phyloP scores from a whole-genome alignment of 2,329 filamentous ascomycete genomes.

The Ophiosphaerella herpotricha region DNA sequence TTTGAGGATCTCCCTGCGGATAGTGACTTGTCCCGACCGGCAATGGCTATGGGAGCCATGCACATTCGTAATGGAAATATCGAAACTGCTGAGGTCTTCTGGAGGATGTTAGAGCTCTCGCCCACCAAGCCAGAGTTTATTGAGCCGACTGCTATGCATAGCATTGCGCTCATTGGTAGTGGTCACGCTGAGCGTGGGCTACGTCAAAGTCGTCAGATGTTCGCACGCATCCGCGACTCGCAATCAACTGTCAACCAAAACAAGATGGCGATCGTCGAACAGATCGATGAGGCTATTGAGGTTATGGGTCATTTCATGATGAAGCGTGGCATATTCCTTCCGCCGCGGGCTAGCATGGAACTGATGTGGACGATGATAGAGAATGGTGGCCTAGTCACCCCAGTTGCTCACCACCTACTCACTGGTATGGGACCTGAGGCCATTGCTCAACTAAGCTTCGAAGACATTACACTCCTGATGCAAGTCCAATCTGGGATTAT shows the following conservation, averaged over 20 bases:
- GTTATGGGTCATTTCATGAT: slow-evolving; percentile 65
- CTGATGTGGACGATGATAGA: slow-evolving; percentile 68
- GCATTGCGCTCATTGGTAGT: slow-evolving; percentile 82
- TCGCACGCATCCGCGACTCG: slow-evolving; percentile 74
- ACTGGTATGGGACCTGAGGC: slow-evolving; percentile 64
- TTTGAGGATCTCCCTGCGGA: slow-evolving; percentile 56
- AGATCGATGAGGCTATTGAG: slow-evolving; percentile 85
- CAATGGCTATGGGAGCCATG: slow-evolving; percentile 83
- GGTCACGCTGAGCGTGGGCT: slow-evolving; percentile 84
- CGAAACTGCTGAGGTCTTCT: slow-evolving; percentile 75
- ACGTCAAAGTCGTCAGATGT: slow-evolving; percentile 80
- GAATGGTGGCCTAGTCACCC: slow-evolving; percentile 65
- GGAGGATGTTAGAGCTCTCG: slow-evolving; percentile 70
- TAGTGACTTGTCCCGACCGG: slow-evolving; percentile 55
- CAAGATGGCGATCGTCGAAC: slow-evolving; percentile 67
- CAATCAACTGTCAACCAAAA: slow-evolving; percentile 54
- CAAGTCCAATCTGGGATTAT: slow-evolving; percentile 63
- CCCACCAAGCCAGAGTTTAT: slow-evolving; percentile 71
- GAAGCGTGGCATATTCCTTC: slow-evolving; percentile 56
- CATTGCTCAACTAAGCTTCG: slow-evolving; percentile 59
- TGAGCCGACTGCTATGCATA: slow-evolving; percentile 89
- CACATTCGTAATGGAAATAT: slow-evolving; percentile 83
- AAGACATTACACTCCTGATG: slow-evolving; percentile 62
- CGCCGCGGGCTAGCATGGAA: slow-evolving; percentile 61
- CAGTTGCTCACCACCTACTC: slow-evolving; percentile 64